Evolutionary conservation across 345 rosid species (phyloP).

Genomic region (Salix arbutifolia): DNA sequence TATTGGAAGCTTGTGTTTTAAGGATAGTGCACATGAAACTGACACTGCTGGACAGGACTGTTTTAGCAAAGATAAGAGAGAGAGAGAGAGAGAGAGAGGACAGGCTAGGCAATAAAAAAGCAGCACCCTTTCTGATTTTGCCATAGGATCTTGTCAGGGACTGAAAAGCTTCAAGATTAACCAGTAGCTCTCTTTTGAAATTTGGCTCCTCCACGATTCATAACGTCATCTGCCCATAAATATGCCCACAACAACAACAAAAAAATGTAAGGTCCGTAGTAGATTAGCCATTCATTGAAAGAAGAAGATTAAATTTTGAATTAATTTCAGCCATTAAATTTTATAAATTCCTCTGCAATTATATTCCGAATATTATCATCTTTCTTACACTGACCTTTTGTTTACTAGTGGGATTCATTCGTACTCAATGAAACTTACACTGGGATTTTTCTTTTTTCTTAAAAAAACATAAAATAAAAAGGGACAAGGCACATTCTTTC

Average conservation of each 20-base stretch:
- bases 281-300: not conserved
- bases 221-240: no score
- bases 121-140: slow-evolving; percentile 6
- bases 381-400: not conserved
- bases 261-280: not conserved
- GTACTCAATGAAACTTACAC: not conserved
- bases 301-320: not conserved
- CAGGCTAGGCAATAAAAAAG: not conserved
- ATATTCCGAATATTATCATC: not conserved
- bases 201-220: not conserved
- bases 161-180: not conserved
- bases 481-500: not conserved
- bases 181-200: not conserved
- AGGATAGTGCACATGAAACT: slow-evolving; percentile 39
- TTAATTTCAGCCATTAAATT: not conserved
- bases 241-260: not conserved
- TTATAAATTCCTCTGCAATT: not conserved
- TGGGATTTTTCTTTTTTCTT: not conserved
- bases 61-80: slow-evolving; percentile 22
- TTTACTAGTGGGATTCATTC: not conserved
- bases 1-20: slow-evolving; percentile 20
- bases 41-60: slow-evolving; percentile 27
- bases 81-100: slow-evolving; percentile 6
- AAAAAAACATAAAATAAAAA: no score
- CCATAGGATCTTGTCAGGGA: slow-evolving; percentile 8